Base-by-base conservation (phyloP, 2,329 filamentous ascomycete species). In the Sporothrix pseudoabietina region DNA sequence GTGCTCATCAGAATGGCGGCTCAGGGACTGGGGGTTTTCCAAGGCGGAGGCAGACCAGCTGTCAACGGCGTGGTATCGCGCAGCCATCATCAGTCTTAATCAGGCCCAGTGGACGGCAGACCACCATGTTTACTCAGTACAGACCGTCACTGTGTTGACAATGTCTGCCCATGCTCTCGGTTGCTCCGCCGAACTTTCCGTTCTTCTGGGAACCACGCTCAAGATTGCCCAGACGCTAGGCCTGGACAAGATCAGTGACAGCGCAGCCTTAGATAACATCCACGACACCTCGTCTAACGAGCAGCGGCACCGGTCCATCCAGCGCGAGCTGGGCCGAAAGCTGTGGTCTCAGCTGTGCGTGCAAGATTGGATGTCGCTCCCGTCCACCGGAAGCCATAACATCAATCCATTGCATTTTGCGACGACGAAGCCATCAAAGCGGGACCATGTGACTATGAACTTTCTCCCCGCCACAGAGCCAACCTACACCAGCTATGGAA, bases 261-360 rank as follows among this genome's bases (percentile, higher is more conserved):
- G 47, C n/a, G 39, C 61, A 2, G 61, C 61, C 19, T 47, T 66
- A 39, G 61, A 66, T 39, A 44, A 66, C 35, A 66, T 66, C 9
- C 32, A 66, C n/a, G 61, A 66, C 32, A 14, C 61, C n/a, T 66
- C 61, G 61, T 66, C 61, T n/a, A 22, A 44, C 35, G 35, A 22
- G 7, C 61, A 66, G n/a, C 61, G 61, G 14, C 39, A 66, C n/a
- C 61, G 35, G 39, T 26, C 61, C 39, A 66, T 22, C 39, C 61
- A 66, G 35, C 61, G 61, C 19, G 61, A 66, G 39, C 39, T 66
- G n/a, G 61, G 61, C 19, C 35, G 61, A 39, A 66, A 66, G 61
- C 61, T 66, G 61, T 66, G 61, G 61, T 66, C 61, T 66, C 61
- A 66, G 61, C 61, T 66, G 39, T 66, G 61, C 19, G n/a, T 66